Base-by-base conservation (phyloP, 2,329 filamentous ascomycete genomes). In the Hortaea werneckii region DNA sequence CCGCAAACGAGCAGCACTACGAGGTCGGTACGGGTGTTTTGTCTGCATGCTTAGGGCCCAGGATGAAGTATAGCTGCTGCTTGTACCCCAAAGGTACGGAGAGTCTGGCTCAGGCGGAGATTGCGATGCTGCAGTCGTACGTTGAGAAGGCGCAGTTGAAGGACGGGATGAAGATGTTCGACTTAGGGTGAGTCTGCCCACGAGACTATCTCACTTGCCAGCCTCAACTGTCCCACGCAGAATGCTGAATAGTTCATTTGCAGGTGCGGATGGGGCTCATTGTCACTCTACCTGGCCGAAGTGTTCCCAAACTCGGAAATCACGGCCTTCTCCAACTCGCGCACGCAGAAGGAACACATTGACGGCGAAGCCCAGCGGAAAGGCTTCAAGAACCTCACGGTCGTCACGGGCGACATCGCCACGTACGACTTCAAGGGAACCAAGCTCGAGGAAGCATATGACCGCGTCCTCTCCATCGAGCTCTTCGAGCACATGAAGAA, bases 401-500 rank as follows among this genome's bases (percentile, higher is more conserved):
- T 84, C 49, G 74, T 85, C 49, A 85, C 81, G 0, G 81, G 80
- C 20, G 75, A 86, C 55, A 75, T 83, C 1, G 78, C 80, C 11
- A 75, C 79, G 47, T 79, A 83, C 55, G 77, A 82, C 55, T 85
- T 85, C 56, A 67, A 76, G 48, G 60, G 67, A 7, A 67, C 68
- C 27, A 45, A 52, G 10, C 49, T 56, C 20, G 59, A 57, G 43
- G 50, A 50, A 40, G 44, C 53, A 34, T 85, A 78, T 54, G 82
- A 85, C 59, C 72, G 82, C 9, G 78, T 85, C 1, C 68, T 85
- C 11, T 80, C 77, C 6, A 81, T 85, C 50, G 82, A 84, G 72
- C 70, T 85, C 9, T 85, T 86, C 57, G 82, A 85, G 61, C 82
- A 85, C 63, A 85, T 85, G 81, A 85, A 85, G 62, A 85, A 85